These are phyloP conservation scores for Arachnomyces sp. DNA, from an alignment of 2,329 filamentous ascomycete genomes.

Conservation along the genomic window DNA sequence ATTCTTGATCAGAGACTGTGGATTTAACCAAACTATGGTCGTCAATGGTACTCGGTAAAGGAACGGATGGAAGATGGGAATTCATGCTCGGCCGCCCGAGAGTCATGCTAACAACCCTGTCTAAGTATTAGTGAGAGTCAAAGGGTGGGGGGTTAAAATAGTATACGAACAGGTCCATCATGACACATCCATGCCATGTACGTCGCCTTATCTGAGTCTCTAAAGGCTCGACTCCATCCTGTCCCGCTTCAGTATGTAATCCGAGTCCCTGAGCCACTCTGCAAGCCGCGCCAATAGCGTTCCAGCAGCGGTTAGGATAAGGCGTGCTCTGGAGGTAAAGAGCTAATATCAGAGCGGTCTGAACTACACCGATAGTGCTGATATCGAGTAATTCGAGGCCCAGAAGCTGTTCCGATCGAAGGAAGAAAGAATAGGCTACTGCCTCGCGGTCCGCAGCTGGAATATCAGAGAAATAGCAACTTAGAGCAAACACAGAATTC, in stretches of 20 bases:
- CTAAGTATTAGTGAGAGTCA: background rate
- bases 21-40: too few species aligned
- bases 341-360: slow-evolving; percentile 33
- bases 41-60: slow-evolving; percentile 15
- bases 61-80: slow-evolving; percentile 19
- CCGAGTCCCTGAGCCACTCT: slow-evolving; percentile 36
- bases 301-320: slow-evolving; percentile 37
- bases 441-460: slow-evolving; percentile 20
- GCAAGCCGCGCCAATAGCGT: slow-evolving; percentile 35
- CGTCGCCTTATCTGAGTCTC: slow-evolving; percentile 30
- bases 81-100: slow-evolving; percentile 28
- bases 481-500: slow-evolving; percentile 38
- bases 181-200: slow-evolving; percentile 35
- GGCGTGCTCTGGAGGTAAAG: slow-evolving; percentile 35
- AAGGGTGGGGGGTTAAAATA: background rate
- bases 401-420: slow-evolving; percentile 26
- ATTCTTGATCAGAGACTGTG: too few species aligned
- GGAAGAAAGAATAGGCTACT: slow-evolving; percentile 27
- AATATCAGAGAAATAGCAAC: slow-evolving; percentile 32
- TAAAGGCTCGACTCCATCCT: slow-evolving; percentile 15
- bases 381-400: slow-evolving; percentile 32
- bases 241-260: slow-evolving; percentile 26
- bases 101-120: slow-evolving; percentile 33
- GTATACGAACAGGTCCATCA: slow-evolving; percentile 29
- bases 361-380: slow-evolving; percentile 33